Conservation (phyloP, 208 protist species). For the Crithidia mellificae region DNA sequence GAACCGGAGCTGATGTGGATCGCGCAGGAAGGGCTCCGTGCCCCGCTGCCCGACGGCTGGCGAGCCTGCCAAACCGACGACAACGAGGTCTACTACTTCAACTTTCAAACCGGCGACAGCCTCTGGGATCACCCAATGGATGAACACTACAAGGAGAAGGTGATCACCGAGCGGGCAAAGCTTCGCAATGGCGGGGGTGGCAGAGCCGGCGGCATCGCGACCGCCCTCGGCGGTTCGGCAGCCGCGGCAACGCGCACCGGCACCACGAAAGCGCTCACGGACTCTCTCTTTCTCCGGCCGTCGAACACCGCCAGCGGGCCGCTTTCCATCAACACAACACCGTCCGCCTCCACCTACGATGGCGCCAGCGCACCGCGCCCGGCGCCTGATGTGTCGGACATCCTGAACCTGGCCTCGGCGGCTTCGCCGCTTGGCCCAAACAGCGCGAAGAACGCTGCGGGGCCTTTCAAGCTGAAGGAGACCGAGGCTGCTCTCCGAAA, state of each 20-base stretch:
- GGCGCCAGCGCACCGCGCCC: constrained; percentile 20
- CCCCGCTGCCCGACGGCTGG: constrained; percentile 91
- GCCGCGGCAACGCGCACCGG: not conserved
- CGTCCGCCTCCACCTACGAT: constrained; percentile 1
- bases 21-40: constrained; percentile 89
- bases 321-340: not conserved
- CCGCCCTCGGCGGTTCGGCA: not conserved
- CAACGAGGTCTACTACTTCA: constrained; percentile 95
- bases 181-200: constrained; percentile 8
- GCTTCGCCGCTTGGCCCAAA: not conserved
- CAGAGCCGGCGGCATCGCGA: not conserved
- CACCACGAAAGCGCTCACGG: constrained; percentile 47
- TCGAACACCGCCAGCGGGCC: not conserved
- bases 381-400: constrained; percentile 24
- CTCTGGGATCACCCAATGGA: constrained; percentile 96
- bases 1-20: constrained; percentile 91
- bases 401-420: constrained; percentile 14
- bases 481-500: constrained; percentile 55
- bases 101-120: constrained; percentile 89
- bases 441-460: not conserved
- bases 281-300: constrained; percentile 33
- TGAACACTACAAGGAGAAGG: constrained; percentile 79
- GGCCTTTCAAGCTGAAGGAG: constrained; percentile 42
- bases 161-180: constrained; percentile 57
- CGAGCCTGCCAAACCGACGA: constrained; percentile 89